Percentiles rank a stretch among this genome's conserved stretches.
phyloP scores from a whole-genome alignment of 2,329 filamentous ascomycete species.

The Cladosporium oxysporum region DNA sequence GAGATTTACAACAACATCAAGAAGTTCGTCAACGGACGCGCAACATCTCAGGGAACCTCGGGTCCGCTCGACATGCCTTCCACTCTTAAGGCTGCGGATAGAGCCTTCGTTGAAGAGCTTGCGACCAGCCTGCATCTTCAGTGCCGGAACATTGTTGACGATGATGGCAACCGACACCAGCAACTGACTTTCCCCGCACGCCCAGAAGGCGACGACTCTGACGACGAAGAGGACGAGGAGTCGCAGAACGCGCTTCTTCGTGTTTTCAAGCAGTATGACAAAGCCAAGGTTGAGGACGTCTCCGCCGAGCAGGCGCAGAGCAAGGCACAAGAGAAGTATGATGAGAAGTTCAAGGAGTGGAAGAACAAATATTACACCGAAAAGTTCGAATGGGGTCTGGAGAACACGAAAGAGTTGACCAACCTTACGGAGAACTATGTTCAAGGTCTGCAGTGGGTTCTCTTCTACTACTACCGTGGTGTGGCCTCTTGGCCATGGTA shows the following conservation, averaged over 20 bases:
- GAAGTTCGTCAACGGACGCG: slow-evolving; percentile 74
- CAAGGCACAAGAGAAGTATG: slow-evolving; percentile 80
- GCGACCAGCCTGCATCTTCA: slow-evolving; percentile 68
- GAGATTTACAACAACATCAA: slow-evolving; percentile 80
- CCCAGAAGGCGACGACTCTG: slow-evolving; percentile 52
- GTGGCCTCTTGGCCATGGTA: slow-evolving; percentile 99
- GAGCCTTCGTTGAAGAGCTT: slow-evolving; percentile 89
- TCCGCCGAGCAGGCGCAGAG: slow-evolving; percentile 76
- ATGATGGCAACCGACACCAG: slow-evolving; percentile 66
- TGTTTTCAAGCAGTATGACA: slow-evolving; percentile 87
- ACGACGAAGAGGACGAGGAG: slow-evolving; percentile 78
- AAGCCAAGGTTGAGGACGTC: slow-evolving; percentile 79
- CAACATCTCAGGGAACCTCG: slow-evolving; percentile 49
- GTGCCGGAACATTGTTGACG: slow-evolving; percentile 65
- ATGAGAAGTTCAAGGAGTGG: slow-evolving; percentile 87
- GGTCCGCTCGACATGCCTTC: slow-evolving; percentile 71
- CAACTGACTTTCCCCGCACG: slow-evolving; percentile 62
- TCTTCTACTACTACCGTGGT: slow-evolving; percentile 96
- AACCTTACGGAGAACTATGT: slow-evolving; percentile 94
- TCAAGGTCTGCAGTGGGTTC: slow-evolving; percentile 94
- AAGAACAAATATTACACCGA: slow-evolving; percentile 90
- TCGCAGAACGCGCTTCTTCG: slow-evolving; percentile 79
- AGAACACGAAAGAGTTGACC: slow-evolving; percentile 76
- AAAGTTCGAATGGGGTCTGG: slow-evolving; percentile 87
- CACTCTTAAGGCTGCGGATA: slow-evolving; percentile 76